Percentiles rank a stretch among this genome's conserved stretches.
Evolutionary conservation across 257 asterid genomes (phyloP).

Genomic region (Scutellaria baicalensis): DNA sequence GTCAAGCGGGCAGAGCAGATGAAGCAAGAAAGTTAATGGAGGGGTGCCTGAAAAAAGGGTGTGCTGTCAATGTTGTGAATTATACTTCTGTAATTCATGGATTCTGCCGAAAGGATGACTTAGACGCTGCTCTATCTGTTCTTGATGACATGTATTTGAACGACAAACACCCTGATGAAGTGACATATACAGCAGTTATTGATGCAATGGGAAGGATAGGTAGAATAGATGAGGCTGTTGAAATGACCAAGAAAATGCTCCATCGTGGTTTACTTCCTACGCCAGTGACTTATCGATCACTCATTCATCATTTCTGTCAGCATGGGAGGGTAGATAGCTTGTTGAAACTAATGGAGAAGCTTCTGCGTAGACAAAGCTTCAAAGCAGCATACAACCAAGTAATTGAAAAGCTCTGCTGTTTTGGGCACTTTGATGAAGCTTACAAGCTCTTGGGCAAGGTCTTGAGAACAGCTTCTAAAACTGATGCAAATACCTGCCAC

Average conservation of each 20-base stretch:
- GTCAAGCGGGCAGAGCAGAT: slow-evolving; percentile 39
- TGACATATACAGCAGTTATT: slow-evolving; percentile 61
- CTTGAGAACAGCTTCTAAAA: slow-evolving; percentile 63
- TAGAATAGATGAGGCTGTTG: slow-evolving; percentile 61
- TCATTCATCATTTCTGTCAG: slow-evolving; percentile 72
- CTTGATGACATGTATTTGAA: slow-evolving; percentile 91
- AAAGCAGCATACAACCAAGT: slow-evolving; percentile 66
- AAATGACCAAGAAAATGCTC: slow-evolving; percentile 67
- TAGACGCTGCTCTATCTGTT: slow-evolving; percentile 82
- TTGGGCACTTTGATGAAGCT: slow-evolving; percentile 64
- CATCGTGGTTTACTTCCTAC: slow-evolving; percentile 79
- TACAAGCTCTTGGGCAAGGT: slow-evolving; percentile 69
- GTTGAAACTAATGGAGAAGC: slow-evolving; percentile 55
- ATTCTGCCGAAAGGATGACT: slow-evolving; percentile 61
- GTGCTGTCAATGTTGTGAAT: slow-evolving; percentile 84
- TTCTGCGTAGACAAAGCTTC: slow-evolving; percentile 54
- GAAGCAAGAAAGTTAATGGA: slow-evolving; percentile 67
- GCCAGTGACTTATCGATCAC: slow-evolving; percentile 68
- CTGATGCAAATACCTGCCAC: slow-evolving; percentile 61
- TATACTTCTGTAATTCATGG: slow-evolving; percentile 84
- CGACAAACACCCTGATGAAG: slow-evolving; percentile 80
- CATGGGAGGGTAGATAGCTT: slow-evolving; percentile 54
- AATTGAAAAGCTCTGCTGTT: slow-evolving; percentile 71
- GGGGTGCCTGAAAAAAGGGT: slow-evolving; percentile 71
- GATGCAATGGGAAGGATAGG: slow-evolving; percentile 66